A percentile compares a stretch with the other conserved stretches of the same genome.
Conservation (phyloP, 441 rosid species). For the Adansonia madagascariensis region DNA sequence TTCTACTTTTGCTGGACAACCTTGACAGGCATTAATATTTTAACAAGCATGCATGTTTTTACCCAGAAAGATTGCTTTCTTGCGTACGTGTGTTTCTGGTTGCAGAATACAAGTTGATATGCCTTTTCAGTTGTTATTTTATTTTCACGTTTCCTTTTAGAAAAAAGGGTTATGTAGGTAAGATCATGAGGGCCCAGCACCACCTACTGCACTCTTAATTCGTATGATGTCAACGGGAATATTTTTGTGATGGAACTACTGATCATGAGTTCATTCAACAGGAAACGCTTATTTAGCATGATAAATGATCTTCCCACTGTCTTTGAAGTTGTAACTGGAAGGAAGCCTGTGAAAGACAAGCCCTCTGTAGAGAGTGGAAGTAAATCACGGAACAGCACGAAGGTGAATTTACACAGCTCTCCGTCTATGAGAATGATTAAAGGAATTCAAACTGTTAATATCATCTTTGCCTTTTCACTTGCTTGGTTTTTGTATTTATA, state of each 20-base stretch:
- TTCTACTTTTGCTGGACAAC: not conserved
- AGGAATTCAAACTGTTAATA: conserved; percentile 11
- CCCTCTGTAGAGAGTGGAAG: conserved; percentile 69
- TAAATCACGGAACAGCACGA: conserved; percentile 68
- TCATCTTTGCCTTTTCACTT: not conserved
- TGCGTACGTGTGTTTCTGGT: not conserved
- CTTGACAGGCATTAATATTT: not conserved
- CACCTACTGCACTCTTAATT: not conserved
- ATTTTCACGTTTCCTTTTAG: too few relatives aligned
- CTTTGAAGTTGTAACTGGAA: conserved; percentile 78
- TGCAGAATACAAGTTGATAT: not conserved
- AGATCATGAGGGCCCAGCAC: not conserved
- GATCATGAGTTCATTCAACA: conserved; percentile 33
- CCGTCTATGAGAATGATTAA: not conserved
- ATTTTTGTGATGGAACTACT: not conserved
- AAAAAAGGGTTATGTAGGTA: not conserved
- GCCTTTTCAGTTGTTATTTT: too few relatives aligned
- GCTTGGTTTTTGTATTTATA: not conserved
- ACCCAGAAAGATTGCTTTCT: not conserved
- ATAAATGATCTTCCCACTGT: conserved; percentile 84
- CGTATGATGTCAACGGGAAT: not conserved
- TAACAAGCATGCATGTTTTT: not conserved
- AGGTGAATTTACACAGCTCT: conserved; percentile 42
- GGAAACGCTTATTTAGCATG: conserved; percentile 84
- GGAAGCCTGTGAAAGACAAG: conserved; percentile 67